Conservation (phyloP, 2,329 filamentous ascomycete genomes). For the Remersonia thermophila region DNA sequence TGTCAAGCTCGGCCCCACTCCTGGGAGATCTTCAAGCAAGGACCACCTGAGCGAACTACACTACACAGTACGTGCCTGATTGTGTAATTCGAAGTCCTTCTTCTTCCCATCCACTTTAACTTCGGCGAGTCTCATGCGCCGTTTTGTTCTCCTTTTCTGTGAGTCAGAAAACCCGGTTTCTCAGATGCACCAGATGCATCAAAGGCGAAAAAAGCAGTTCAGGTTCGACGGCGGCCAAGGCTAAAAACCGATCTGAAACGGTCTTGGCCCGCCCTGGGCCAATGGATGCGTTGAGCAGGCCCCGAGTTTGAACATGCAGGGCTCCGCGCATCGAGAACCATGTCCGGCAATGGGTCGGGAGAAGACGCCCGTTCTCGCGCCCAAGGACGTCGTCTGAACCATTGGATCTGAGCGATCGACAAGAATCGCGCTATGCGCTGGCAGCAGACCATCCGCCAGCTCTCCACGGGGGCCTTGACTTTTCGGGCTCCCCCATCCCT, state of each 20-base stretch:
- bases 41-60: too few relatives aligned
- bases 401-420: constrained; percentile 15
- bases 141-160: too few relatives aligned
- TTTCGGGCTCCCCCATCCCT: constrained; percentile 5
- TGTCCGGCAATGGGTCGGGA: constrained; percentile 4
- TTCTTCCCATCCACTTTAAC: too few relatives aligned
- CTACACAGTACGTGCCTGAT: too few relatives aligned
- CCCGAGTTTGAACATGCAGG: constrained; percentile 14
- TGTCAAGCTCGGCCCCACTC: neutral
- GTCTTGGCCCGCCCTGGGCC: constrained; percentile 15
- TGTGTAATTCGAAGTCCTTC: too few relatives aligned
- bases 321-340: constrained; percentile 8
- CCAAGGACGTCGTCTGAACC: constrained; percentile 4
- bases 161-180: too few relatives aligned
- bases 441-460: constrained; percentile 7
- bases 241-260: constrained; percentile 20
- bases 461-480: constrained; percentile 1
- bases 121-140: too few relatives aligned
- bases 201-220: neutral
- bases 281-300: constrained; percentile 15
- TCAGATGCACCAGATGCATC: too few relatives aligned
- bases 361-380: constrained; percentile 9
- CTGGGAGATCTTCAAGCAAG: too few relatives aligned
- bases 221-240: constrained; percentile 12
- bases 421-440: constrained; percentile 15